A percentile compares a stretch with the other conserved stretches of the same genome.
Evolutionary conservation across 2,329 filamentous ascomycete genomes (phyloP).

Genomic region (Emergomyces pasteurianus): DNA sequence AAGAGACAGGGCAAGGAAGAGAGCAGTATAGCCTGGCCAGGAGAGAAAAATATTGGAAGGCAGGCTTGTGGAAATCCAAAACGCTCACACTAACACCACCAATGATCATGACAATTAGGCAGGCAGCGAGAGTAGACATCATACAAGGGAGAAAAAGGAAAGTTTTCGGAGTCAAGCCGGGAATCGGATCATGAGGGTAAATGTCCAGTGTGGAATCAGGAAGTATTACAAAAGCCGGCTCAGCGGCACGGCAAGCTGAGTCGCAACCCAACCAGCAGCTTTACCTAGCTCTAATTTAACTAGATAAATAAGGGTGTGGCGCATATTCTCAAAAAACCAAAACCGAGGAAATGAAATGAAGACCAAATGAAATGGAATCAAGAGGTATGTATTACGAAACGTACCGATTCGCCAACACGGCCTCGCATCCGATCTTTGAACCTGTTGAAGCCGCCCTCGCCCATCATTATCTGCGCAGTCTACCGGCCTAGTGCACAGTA

Average conservation of each 20-base stretch:
- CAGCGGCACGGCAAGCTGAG: neutral
- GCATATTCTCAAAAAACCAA: neutral
- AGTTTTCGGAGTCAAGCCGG: neutral
- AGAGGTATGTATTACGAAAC: conserved; percentile 11
- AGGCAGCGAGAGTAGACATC: too few relatives aligned
- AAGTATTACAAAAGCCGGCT: neutral
- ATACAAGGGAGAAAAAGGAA: neutral
- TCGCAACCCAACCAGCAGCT: neutral
- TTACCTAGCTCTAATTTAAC: neutral
- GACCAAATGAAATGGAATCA: neutral
- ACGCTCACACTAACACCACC: neutral
- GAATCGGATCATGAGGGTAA: neutral
- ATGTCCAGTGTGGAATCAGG: neutral
- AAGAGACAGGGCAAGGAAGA: neutral
- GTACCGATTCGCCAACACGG: conserved; percentile 26
- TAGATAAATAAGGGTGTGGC: too few relatives aligned
- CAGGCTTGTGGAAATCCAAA: too few relatives aligned
- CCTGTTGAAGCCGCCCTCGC: conserved; percentile 18
- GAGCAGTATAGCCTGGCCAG: neutral
- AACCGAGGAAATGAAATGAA: neutral
- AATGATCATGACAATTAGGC: neutral
- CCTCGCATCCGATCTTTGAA: conserved; percentile 27
- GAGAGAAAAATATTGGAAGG: too few relatives aligned
- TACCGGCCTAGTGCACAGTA: neutral
- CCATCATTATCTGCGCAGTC: conserved; percentile 9